These are phyloP conservation scores for Hordeum pubiflorum DNA, from an alignment of 202 grass and related monocot species.

Conservation along the genomic window DNA sequence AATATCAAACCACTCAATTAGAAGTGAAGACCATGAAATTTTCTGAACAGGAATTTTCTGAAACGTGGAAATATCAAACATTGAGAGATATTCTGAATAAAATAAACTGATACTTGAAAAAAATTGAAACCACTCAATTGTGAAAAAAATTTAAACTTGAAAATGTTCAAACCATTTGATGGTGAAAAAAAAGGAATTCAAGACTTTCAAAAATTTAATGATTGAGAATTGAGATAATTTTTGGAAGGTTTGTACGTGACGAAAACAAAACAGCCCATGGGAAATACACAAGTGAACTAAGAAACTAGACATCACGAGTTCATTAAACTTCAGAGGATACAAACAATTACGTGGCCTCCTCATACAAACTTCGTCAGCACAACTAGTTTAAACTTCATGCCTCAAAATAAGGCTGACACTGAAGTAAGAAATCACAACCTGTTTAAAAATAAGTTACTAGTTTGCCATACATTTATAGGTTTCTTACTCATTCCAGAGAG, in stretches of 20 bases:
- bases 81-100: no score
- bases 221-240: no score
- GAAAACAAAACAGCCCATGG: no score
- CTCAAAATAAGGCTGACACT: background rate
- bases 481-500: background rate
- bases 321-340: background rate
- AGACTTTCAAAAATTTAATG: background rate
- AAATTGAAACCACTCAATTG: no score
- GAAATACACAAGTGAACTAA: background rate
- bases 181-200: background rate
- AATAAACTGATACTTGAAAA: no score
- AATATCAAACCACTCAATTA: background rate
- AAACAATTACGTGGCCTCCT: background rate
- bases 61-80: no score
- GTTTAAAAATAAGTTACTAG: background rate
- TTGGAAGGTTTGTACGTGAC: no score
- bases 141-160: background rate
- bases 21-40: no score
- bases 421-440: background rate
- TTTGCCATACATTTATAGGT: background rate
- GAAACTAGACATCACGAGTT: background rate
- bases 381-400: background rate
- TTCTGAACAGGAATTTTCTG: no score
- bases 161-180: background rate
- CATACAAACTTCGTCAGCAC: background rate